Percentiles rank a stretch among this genome's conserved stretches.
Evolutionary conservation across 768 basidiomycete genomes (phyloP).

Genomic region (Russula dissimulans): DNA sequence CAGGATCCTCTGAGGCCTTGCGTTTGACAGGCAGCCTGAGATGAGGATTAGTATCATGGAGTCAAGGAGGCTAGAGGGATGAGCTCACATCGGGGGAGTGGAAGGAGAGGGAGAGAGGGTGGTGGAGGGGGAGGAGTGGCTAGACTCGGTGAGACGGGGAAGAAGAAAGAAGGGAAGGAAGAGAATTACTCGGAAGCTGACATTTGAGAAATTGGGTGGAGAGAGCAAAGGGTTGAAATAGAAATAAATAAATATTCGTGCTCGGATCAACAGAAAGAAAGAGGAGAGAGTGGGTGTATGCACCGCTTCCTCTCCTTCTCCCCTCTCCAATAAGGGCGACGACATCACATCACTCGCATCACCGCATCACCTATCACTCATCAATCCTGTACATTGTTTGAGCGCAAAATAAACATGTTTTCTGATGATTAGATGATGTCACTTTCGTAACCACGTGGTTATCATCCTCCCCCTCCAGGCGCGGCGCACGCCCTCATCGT

Average conservation of each 20-base stretch:
- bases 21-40: constrained; percentile 7
- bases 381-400: too few species aligned
- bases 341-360: too few species aligned
- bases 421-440: not conserved
- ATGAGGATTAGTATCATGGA: not conserved
- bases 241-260: not conserved
- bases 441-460: constrained; percentile 9
- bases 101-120: not conserved
- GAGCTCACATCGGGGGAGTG: not conserved
- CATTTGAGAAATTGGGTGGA: not conserved
- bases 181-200: constrained; percentile 9
- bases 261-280: not conserved
- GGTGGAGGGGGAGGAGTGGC: not conserved
- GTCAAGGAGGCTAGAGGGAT: too few species aligned
- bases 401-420: too few species aligned
- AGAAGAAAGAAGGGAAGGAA: not conserved
- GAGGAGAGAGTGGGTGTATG: not conserved
- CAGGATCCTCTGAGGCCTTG: constrained; percentile 3
- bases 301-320: not conserved
- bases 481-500: not conserved
- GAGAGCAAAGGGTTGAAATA: not conserved
- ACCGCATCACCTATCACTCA: too few species aligned
- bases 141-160: not conserved
- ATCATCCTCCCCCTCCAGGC: not conserved
- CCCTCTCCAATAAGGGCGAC: not conserved